Evolutionary conservation across 78 protist species (phyloP).

Genomic region (Dictyostelium discoideum): dicty_2.7 NC_007088.5:7230001-7230500

Average conservation of each 20-base stretch:
- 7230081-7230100: constrained; percentile 62
- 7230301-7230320: background rate
- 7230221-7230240: constrained; percentile 17
- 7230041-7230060: constrained; percentile 56
- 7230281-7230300: background rate
- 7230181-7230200: constrained; percentile 46
- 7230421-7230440: no score
- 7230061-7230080: constrained; percentile 69
- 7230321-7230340: background rate
- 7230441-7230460: no score
- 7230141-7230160: constrained; percentile 11
- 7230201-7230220: constrained; percentile 57
- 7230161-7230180: constrained; percentile 22
- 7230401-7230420: no score
- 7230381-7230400: no score
- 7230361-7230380: background rate
- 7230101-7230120: constrained; percentile 63
- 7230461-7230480: no score
- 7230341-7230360: background rate
- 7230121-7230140: constrained; percentile 32
- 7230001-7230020: no score
- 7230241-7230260: background rate
- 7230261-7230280: background rate
- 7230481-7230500: no score
- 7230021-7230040: background rate